These are phyloP conservation scores for Cucurbita argyrosperma DNA, from an alignment of 306 rosid genomes.

Conservation along the genomic window DNA sequence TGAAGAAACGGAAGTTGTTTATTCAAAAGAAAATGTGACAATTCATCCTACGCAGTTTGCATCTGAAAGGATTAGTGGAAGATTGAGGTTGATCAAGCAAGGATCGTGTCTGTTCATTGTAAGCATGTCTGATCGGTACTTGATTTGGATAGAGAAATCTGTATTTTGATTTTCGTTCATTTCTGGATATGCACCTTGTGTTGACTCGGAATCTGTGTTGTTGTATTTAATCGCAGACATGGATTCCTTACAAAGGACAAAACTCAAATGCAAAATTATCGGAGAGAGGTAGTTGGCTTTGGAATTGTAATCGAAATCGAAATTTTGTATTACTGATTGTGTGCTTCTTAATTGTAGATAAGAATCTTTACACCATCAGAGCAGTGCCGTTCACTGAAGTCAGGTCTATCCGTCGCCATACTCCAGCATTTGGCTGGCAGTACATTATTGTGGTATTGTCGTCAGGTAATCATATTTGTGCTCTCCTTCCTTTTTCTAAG, in stretches of 20 bases:
- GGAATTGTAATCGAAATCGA: slow-evolving; percentile 5
- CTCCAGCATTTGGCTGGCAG: slow-evolving; percentile 91
- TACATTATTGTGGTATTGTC: slow-evolving; percentile 72
- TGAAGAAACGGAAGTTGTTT: slow-evolving; percentile 62
- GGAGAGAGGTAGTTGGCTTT: slow-evolving; percentile 47
- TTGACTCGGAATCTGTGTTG: not conserved
- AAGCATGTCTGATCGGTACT: not conserved
- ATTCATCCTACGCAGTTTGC: slow-evolving; percentile 86
- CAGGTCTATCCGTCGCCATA: slow-evolving; percentile 81
- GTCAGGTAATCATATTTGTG: slow-evolving; percentile 35
- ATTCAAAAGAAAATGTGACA: slow-evolving; percentile 72
- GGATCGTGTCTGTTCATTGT: slow-evolving; percentile 67
- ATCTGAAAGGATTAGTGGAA: slow-evolving; percentile 76
- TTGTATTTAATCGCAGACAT: slow-evolving; percentile 40
- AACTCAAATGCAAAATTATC: slow-evolving; percentile 52
- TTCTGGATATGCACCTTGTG: not conserved
- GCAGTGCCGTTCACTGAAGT: slow-evolving; percentile 68
- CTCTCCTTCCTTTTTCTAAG: not conserved
- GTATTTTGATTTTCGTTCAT: not conserved
- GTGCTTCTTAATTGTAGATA: slow-evolving; percentile 39
- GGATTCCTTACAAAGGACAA: slow-evolving; percentile 74
- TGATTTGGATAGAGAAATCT: not conserved
- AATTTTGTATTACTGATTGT: slow-evolving; percentile 8
- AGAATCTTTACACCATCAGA: slow-evolving; percentile 71
- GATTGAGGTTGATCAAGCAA: slow-evolving; percentile 71